Evolutionary conservation across 352 stramenopile species (phyloP), one percentile per base, ranked within the genome.

Genomic region (Pythium aphanidermatum): DNA sequence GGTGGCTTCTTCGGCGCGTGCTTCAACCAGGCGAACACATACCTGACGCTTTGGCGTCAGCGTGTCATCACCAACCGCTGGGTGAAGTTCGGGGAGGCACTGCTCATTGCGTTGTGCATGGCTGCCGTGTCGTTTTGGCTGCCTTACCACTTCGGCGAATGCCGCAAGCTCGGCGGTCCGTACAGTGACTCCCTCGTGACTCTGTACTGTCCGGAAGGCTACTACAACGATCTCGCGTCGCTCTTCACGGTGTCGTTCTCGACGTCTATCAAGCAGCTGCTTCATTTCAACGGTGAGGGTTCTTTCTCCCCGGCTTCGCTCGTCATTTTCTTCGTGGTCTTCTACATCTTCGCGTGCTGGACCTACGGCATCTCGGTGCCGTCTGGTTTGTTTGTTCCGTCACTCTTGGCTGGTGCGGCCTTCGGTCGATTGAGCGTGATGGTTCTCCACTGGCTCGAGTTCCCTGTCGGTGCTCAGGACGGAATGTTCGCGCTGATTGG

Each of bases 401-500:
- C 92, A 37, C 70, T 99, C 13, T 67, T 98, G 19, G 73, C 83
- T 8, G 96, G 96, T 37, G 92, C 96, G n/a, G 95, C 96, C 11
- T 98, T 98, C 56, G 96, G 95, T 13, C 83, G 80, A 11, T 65
- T 92, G 30, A 88, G 61, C 29, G 74, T 90, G 10, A 73, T 82
- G 63, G 51, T 68, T n/a, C 50, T 84, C 8, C 74, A 87, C 49
- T 78, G 62, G 17, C 21, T 84, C 14, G 68, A 55, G 8, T 70
- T 90, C 24, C 81, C 78, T 1, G 66, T 89, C 1, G 80, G 73
- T 9, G 81, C 81, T 4, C 79, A 76, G 24, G 77, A 88, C 33
- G 87, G 92, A 12, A 98, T 97, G 57, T 99, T 99, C 55, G 92
- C 95, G 13, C 70, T 99, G 12, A 98, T 99, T 52, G 96, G 95